Evolutionary conservation across 2,329 filamentous ascomycete genomes (phyloP).

Genomic region (Pestalotiopsis sp.): DNA sequence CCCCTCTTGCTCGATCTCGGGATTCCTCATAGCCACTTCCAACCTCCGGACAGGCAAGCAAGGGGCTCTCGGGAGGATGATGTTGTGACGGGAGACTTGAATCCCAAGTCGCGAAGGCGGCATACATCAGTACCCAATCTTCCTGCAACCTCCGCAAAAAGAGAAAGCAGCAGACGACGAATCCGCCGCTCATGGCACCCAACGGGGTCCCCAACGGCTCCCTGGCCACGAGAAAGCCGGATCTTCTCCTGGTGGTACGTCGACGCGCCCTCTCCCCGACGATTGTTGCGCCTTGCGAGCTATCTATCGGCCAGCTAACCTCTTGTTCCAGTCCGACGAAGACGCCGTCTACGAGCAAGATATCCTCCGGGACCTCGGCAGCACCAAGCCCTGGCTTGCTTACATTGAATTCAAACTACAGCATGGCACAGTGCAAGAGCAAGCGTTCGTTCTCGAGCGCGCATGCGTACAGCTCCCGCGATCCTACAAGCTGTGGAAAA

Average conservation of each 20-base stretch:
- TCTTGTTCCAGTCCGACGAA: slow-evolving; percentile 67
- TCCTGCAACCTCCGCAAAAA: neutral
- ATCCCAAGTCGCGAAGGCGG: neutral
- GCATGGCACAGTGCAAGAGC: slow-evolving; percentile 82
- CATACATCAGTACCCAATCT: neutral
- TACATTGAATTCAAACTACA: slow-evolving; percentile 91
- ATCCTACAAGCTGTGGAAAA: slow-evolving; percentile 98
- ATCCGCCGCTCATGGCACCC: slow-evolving; percentile 24
- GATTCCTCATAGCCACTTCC: neutral
- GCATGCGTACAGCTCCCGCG: slow-evolving; percentile 87
- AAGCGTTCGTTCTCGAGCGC: slow-evolving; percentile 84
- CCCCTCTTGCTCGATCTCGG: neutral
- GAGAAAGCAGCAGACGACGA: neutral
- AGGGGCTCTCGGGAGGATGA: neutral
- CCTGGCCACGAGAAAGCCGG: slow-evolving; percentile 38
- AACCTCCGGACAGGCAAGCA: neutral
- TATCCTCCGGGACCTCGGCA: slow-evolving; percentile 80
- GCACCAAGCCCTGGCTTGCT: slow-evolving; percentile 90
- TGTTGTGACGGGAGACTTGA: slow-evolving; percentile 2
- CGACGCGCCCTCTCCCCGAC: neutral
- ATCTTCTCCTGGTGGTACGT: slow-evolving; percentile 52
- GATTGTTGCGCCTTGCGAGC: slow-evolving; percentile 22
- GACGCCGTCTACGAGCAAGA: slow-evolving; percentile 97
- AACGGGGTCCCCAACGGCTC: slow-evolving; percentile 32
- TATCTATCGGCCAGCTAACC: neutral